These are phyloP conservation scores for Fremontodendron californicum DNA, from an alignment of 345 rosid species.

Conservation along the genomic window DNA sequence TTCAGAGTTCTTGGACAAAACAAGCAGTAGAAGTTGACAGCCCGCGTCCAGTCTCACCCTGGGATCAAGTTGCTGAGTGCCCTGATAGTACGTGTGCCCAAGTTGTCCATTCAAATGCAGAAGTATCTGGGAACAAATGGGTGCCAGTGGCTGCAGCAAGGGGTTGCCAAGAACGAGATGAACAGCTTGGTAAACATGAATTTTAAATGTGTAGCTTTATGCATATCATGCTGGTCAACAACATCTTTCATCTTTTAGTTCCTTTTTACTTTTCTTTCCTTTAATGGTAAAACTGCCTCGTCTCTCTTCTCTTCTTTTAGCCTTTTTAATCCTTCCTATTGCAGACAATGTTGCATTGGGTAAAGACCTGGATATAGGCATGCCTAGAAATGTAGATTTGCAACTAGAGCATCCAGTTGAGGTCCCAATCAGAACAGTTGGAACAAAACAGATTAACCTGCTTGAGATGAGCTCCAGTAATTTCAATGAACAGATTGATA, in stretches of 20 bases:
- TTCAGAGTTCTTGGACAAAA: constrained; percentile 61
- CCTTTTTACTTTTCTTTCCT: neutral
- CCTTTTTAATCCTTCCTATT: constrained; percentile 2
- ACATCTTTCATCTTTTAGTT: neutral
- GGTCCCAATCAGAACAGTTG: constrained; percentile 20
- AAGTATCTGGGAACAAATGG: constrained; percentile 29
- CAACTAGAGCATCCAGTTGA: constrained; percentile 35
- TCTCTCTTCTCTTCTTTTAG: neutral
- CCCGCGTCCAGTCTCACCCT: constrained; percentile 26
- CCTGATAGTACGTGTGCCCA: constrained; percentile 59
- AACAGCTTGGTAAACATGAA: constrained; percentile 28
- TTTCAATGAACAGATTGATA: constrained; percentile 27
- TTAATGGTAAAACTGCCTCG: neutral
- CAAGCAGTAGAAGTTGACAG: constrained; percentile 43
- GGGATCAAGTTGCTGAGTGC: constrained; percentile 36
- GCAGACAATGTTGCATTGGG: constrained; percentile 42
- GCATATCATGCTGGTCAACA: neutral
- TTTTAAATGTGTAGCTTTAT: constrained; percentile 1
- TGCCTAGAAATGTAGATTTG: constrained; percentile 36
- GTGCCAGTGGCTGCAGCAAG: constrained; percentile 21
- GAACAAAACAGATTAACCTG: constrained; percentile 29
- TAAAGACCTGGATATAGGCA: constrained; percentile 36
- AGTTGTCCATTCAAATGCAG: constrained; percentile 49
- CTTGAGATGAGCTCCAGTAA: constrained; percentile 29
- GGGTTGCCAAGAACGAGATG: constrained; percentile 26